phyloP scores from a whole-genome alignment of 352 stramenopile species.

The Phytophthora meadii region DNA sequence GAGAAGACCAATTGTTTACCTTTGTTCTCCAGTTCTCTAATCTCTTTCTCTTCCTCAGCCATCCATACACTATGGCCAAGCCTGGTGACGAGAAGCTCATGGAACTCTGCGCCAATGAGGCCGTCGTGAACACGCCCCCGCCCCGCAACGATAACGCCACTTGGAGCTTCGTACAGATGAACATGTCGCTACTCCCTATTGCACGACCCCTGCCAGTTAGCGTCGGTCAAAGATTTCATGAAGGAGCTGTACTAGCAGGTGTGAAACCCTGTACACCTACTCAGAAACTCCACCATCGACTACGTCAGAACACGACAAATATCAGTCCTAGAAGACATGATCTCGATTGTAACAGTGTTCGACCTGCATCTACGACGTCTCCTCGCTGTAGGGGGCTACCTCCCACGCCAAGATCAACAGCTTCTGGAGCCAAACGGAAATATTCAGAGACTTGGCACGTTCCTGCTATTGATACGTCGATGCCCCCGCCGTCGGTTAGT shows the following conservation, averaged over 20 bases:
- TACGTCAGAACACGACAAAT: constrained; percentile 56
- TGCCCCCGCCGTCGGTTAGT: constrained; percentile 17
- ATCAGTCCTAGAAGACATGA: constrained; percentile 77
- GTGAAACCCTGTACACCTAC: constrained; percentile 71
- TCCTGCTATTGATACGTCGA: constrained; percentile 34
- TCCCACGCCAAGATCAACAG: constrained; percentile 27
- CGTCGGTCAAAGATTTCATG: constrained; percentile 49
- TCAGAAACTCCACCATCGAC: constrained; percentile 63
- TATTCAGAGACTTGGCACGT: constrained; percentile 34
- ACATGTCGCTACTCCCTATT: constrained; percentile 84
- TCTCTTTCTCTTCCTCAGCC: constrained; percentile 1
- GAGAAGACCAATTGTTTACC: background rate
- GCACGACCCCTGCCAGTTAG: constrained; percentile 68
- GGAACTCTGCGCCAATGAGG: constrained; percentile 27
- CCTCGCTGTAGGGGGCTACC: constrained; percentile 22
- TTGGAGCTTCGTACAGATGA: constrained; percentile 90
- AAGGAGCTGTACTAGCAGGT: constrained; percentile 38
- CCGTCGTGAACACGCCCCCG: constrained; percentile 8
- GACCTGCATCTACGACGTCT: constrained; percentile 16
- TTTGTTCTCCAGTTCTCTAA: constrained; percentile 5
- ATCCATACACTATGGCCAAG: constrained; percentile 18
- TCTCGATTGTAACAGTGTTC: constrained; percentile 26
- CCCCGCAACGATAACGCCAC: constrained; percentile 35
- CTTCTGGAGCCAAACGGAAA: constrained; percentile 38
- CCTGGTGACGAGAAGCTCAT: constrained; percentile 20